A percentile compares a stretch with the other conserved stretches of the same genome.
Conservation (phyloP, 352 stramenopile species). For the Phytopythium delawarense region DNA sequence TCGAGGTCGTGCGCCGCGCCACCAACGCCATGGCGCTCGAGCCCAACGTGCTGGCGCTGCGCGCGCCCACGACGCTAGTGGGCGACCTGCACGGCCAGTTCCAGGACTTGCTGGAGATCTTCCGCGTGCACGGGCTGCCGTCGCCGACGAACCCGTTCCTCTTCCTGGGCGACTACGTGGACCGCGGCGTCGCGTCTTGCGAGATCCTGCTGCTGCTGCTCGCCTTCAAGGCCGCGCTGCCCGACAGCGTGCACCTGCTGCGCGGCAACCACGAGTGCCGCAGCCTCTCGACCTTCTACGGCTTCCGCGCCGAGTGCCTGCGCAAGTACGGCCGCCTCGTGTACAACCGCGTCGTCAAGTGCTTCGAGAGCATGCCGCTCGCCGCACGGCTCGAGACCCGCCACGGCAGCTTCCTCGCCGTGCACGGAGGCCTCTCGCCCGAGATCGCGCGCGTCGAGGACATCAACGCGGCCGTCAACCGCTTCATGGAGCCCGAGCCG, state of each 20-base stretch:
- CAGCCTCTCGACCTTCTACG: conserved; percentile 99
- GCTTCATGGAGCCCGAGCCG: conserved; percentile 75
- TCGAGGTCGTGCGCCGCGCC: conserved; percentile 54
- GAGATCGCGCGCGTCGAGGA: conserved; percentile 67
- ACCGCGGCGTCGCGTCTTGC: conserved; percentile 94
- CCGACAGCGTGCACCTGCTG: conserved; percentile 98
- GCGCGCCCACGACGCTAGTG: conserved; percentile 47
- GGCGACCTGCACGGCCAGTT: conserved; percentile 98
- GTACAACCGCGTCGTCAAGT: conserved; percentile 82
- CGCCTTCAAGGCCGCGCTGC: conserved; percentile 98
- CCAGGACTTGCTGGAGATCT: conserved; percentile 94
- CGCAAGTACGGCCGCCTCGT: conserved; percentile 71
- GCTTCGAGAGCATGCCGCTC: conserved; percentile 79
- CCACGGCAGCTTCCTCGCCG: conserved; percentile 56
- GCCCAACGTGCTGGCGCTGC: conserved; percentile 50
- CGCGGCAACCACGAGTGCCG: conserved; percentile 98
- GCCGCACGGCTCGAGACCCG: conserved; percentile 57
- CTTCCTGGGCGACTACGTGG: conserved; percentile 92
- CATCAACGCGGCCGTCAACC: conserved; percentile 69
- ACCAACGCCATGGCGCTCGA: conserved; percentile 59
- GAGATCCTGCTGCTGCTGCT: conserved; percentile 97
- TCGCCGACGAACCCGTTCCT: conserved; percentile 93
- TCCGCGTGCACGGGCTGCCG: conserved; percentile 45
- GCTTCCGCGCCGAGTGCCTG: conserved; percentile 99
- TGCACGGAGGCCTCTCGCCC: conserved; percentile 74